phyloP scores from a whole-genome alignment of 2,329 filamentous ascomycete species.

The Passalora sequoiae region DNA sequence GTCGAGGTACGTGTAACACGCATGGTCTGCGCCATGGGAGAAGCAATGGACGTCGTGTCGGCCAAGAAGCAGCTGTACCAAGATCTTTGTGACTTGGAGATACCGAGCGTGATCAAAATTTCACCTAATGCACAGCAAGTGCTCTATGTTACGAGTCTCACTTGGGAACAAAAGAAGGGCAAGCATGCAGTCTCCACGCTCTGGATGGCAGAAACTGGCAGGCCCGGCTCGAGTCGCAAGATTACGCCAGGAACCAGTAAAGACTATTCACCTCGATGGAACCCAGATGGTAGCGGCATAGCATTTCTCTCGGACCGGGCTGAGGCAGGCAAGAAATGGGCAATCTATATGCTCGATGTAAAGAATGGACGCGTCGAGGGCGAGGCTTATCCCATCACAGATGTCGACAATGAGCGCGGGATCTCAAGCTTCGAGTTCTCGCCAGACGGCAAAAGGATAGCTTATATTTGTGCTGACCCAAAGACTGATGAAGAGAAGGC shows the following conservation, averaged over 20 bases:
- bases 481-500: slow-evolving; percentile 32
- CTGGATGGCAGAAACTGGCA: slow-evolving; percentile 28
- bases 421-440: slow-evolving; percentile 30
- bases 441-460: slow-evolving; percentile 35
- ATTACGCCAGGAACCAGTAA: slow-evolving; percentile 28
- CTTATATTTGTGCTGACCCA: slow-evolving; percentile 33
- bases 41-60: too few relatives aligned
- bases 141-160: slow-evolving; percentile 24
- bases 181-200: slow-evolving; percentile 22
- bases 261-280: slow-evolving; percentile 27
- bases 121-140: slow-evolving; percentile 25
- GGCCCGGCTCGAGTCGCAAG: slow-evolving; percentile 24
- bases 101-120: slow-evolving; percentile 23
- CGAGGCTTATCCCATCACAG: slow-evolving; percentile 29
- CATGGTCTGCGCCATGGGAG: too few relatives aligned
- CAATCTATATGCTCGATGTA: slow-evolving; percentile 29
- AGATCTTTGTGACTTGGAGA: slow-evolving; percentile 23
- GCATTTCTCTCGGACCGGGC: slow-evolving; percentile 35
- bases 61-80: slow-evolving; percentile 3
- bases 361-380: slow-evolving; percentile 12
- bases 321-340: slow-evolving; percentile 28
- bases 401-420: slow-evolving; percentile 22
- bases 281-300: slow-evolving; percentile 28
- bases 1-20: too few relatives aligned
- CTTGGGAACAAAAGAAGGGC: slow-evolving; percentile 17